Evolutionary conservation across 192 early-diverging fungal species (phyloP), one percentile per base, ranked within the genome.

Genomic region (Entomortierella beljakovae): DNA sequence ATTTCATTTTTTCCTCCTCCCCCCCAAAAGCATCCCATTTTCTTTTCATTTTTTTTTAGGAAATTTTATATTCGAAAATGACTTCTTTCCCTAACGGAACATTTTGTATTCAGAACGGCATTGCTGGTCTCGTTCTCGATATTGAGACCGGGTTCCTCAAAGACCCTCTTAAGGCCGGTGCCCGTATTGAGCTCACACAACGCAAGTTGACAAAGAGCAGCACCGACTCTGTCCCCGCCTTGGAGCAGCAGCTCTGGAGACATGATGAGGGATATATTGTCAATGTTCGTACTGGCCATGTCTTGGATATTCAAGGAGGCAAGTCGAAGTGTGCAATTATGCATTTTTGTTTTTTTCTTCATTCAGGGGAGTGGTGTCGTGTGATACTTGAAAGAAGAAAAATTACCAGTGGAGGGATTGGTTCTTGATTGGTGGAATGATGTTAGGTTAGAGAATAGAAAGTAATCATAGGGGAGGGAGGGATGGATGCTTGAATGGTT

Each of bases 181-280:
- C 61, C 7, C 75, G 75, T 49, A 62, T 79, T 40, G 67, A 79
- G 48, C 66, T 79, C 23, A 43, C 61, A 31, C 56, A 79, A 16
- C 53, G 52, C 34, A 79, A 79, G 62, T 69, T 68, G 6, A 28
- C 40, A 67, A 79, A 79, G 62, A 62, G 35, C 60, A 64, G 54
- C 55, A 33, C 68, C 11, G 75, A 79, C 8, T 57, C 61, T 15
- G 32, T 58, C 29, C 59, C 66, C 33, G 31, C 46, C 23, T 51
- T 64, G 67, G 75, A 79, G 50, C 68, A 70, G 57, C 80, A 81
- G 80, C 80, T 73, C 40, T 81, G 80, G 80, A 66, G 64, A 25
- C 38, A 37, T 13, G 80, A 81, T 49, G 80, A 71, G 33, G 62
- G 66, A 31, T 81, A 81, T 49, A 64, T 81, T 25, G 61, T 81